Evolutionary conservation across 1,284 basidiomycete species (phyloP).

Genomic region (Melampsora americana): DNA sequence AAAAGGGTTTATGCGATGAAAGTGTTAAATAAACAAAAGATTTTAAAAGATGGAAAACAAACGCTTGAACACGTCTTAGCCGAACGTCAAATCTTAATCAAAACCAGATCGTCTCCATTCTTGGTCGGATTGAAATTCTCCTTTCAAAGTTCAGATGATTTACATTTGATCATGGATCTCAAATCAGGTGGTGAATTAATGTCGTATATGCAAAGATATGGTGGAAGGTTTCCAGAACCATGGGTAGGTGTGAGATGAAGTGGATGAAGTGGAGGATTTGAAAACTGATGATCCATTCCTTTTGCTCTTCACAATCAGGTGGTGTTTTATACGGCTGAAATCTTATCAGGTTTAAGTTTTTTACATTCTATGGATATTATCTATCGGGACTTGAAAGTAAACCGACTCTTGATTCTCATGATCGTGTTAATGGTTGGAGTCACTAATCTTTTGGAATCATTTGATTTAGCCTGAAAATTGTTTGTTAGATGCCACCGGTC

Average conservation of each 20-base stretch:
- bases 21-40: slow-evolving; percentile 55
- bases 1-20: slow-evolving; percentile 57
- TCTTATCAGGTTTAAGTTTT: slow-evolving; percentile 51
- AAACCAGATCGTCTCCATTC: slow-evolving; percentile 56
- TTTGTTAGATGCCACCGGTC: slow-evolving; percentile 52
- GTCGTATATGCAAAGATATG: slow-evolving; percentile 52
- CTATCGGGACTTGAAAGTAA: slow-evolving; percentile 49
- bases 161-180: slow-evolving; percentile 57
- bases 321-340: slow-evolving; percentile 52
- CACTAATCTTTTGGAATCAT: slow-evolving; percentile 28
- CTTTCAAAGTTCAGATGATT: slow-evolving; percentile 54
- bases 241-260: slow-evolving; percentile 25
- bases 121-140: slow-evolving; percentile 57
- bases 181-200: slow-evolving; percentile 57
- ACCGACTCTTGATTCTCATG: too few relatives aligned
- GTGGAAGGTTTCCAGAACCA: slow-evolving; percentile 46
- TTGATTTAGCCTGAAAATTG: slow-evolving; percentile 52
- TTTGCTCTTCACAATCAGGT: slow-evolving; percentile 51
- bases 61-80: slow-evolving; percentile 55
- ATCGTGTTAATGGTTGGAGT: too few relatives aligned
- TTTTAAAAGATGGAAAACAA: slow-evolving; percentile 49
- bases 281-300: not conserved
- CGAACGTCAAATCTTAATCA: slow-evolving; percentile 56
- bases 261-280: too few relatives aligned
- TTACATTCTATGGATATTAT: slow-evolving; percentile 51